A percentile compares a stretch with the other conserved stretches of the same genome.
Conservation (phyloP, 805 yeast genomes). For the Wickerhamomyces chambardii region DNA sequence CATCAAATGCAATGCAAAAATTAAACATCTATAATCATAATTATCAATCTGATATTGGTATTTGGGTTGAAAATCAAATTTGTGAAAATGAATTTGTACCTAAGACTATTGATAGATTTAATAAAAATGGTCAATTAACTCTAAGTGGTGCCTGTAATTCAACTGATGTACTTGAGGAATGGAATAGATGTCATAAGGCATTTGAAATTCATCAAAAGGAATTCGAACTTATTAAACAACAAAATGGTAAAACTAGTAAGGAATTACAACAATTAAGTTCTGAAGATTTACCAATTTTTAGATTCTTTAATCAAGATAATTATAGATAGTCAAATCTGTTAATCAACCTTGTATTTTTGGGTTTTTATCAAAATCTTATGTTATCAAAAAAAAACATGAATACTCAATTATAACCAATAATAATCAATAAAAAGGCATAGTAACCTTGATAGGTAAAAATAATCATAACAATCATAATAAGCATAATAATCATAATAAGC, state of each 20-base stretch:
- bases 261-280: conserved; percentile 4
- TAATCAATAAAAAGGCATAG: too few relatives aligned
- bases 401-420: too few relatives aligned
- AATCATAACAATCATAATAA: too few relatives aligned
- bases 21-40: conserved; percentile 20
- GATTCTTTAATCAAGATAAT: conserved; percentile 15
- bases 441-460: too few relatives aligned
- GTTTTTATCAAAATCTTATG: too few relatives aligned
- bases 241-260: conserved; percentile 12
- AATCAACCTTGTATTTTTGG: too few relatives aligned
- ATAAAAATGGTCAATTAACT: conserved; percentile 19
- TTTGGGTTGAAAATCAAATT: conserved; percentile 37
- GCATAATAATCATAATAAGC: too few relatives aligned
- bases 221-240: conserved; percentile 15
- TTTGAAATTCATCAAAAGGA: conserved; percentile 19
- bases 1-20: conserved; percentile 15
- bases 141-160: conserved; percentile 30
- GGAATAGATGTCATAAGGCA: conserved; percentile 18
- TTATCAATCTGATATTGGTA: conserved; percentile 30
- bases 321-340: too few relatives aligned
- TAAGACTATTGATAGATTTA: conserved; percentile 13
- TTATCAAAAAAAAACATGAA: too few relatives aligned
- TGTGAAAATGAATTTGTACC: conserved; percentile 23
- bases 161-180: conserved; percentile 27
- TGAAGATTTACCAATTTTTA: conserved; percentile 27